Evolutionary conservation across 1,139 yeast species (phyloP).

Genomic region (Nakaseomyces glabratus): DNA sequence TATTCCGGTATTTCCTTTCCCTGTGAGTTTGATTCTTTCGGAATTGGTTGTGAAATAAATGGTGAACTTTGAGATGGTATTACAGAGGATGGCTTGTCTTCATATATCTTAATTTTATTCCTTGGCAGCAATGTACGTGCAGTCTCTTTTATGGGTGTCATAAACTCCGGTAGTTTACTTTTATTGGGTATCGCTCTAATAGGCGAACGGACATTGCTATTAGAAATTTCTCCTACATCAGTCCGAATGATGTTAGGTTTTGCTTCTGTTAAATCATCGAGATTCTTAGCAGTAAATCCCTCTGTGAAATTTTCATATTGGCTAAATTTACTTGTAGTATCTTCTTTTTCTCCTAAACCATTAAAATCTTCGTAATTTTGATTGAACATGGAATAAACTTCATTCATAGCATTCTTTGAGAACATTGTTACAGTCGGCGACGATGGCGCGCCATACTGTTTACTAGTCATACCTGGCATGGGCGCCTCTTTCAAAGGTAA

Average conservation of each 20-base stretch:
- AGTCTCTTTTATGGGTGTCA: slow-evolving; percentile 29
- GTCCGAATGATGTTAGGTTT: slow-evolving; percentile 10
- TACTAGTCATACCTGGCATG: slow-evolving; percentile 8
- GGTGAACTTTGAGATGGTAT: slow-evolving; percentile 22
- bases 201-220: slow-evolving; percentile 1
- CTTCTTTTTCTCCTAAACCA: slow-evolving; percentile 23
- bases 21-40: slow-evolving; percentile 7
- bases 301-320: slow-evolving; percentile 34
- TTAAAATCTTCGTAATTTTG: slow-evolving; percentile 31
- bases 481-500: slow-evolving; percentile 25
- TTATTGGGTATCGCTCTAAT: slow-evolving; percentile 6
- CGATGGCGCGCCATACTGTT: slow-evolving; percentile 28
- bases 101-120: slow-evolving; percentile 6
- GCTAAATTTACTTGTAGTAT: slow-evolving; percentile 26
- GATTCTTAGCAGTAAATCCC: slow-evolving; percentile 29
- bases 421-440: slow-evolving; percentile 76
- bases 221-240: not conserved
- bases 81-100: slow-evolving; percentile 5
- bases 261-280: slow-evolving; percentile 34
- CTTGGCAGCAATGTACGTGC: slow-evolving; percentile 12
- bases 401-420: slow-evolving; percentile 69
- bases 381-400: slow-evolving; percentile 69
- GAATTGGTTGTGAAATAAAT: slow-evolving; percentile 23
- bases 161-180: slow-evolving; percentile 16
- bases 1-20: not conserved